Percentiles rank a stretch among this genome's conserved stretches.
These are phyloP conservation scores for Phytophthora rubi DNA, from an alignment of 352 stramenopile genomes.

Conservation along the genomic window DNA sequence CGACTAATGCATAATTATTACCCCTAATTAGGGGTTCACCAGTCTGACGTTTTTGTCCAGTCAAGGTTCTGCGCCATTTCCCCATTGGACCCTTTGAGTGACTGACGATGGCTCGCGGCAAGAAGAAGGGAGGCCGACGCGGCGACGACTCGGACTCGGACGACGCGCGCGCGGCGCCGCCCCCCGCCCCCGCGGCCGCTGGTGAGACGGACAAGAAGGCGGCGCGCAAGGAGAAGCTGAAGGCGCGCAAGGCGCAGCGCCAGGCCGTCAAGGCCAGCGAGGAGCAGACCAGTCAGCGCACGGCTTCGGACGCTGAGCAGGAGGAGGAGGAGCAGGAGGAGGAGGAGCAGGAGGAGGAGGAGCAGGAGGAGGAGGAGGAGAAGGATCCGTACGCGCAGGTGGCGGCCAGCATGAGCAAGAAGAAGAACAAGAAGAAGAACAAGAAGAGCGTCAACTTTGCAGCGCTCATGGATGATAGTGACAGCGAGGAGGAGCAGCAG, in stretches of 20 bases:
- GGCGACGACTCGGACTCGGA: conserved; percentile 83
- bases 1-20: not conserved
- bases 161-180: conserved; percentile 38
- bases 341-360: conserved; percentile 48
- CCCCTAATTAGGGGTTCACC: not conserved
- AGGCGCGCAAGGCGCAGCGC: conserved; percentile 60
- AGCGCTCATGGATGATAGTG: conserved; percentile 43
- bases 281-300: conserved; percentile 40
- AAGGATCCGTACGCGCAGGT: conserved; percentile 70
- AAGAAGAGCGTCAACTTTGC: conserved; percentile 73
- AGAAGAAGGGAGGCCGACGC: conserved; percentile 81
- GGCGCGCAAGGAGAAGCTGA: conserved; percentile 83
- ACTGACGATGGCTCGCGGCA: conserved; percentile 63
- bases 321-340: conserved; percentile 21
- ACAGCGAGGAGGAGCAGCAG: conserved; percentile 45
- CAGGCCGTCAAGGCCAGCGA: conserved; percentile 53
- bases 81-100: not conserved
- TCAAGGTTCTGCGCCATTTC: not conserved
- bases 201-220: conserved; percentile 71
- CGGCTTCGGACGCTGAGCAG: conserved; percentile 33
- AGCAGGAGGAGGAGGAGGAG: conserved; percentile 39
- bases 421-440: conserved; percentile 82
- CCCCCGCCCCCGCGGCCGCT: conserved; percentile 31
- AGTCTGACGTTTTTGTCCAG: not conserved
- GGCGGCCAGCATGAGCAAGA: conserved; percentile 57